These are phyloP conservation scores for Candida maris DNA, from an alignment of 805 yeast genomes.

Conservation along the genomic window DNA sequence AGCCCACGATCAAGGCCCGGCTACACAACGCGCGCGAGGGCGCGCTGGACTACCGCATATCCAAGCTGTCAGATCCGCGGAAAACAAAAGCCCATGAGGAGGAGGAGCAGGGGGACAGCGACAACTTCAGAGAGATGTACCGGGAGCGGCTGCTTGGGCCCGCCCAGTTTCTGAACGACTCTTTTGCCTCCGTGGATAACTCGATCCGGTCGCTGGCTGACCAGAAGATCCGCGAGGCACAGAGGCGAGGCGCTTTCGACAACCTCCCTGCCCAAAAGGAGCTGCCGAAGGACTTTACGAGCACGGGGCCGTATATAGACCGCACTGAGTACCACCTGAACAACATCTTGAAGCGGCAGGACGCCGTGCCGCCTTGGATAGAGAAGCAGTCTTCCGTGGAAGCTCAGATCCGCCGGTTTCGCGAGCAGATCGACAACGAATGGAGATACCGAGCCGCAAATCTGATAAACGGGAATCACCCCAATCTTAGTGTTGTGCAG, in stretches of 20 bases:
- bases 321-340: constrained; percentile 76
- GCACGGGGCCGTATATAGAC: constrained; percentile 55
- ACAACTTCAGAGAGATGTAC: constrained; percentile 56
- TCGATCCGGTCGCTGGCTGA: constrained; percentile 68
- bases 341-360: constrained; percentile 70
- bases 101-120: constrained; percentile 33
- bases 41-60: constrained; percentile 58
- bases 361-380: constrained; percentile 86
- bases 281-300: constrained; percentile 35
- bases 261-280: constrained; percentile 64
- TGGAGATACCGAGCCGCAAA: constrained; percentile 37
- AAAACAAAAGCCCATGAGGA: constrained; percentile 15
- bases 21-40: constrained; percentile 60
- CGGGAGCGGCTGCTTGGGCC: constrained; percentile 63
- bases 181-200: constrained; percentile 43
- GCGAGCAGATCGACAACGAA: constrained; percentile 39
- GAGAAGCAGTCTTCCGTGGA: constrained; percentile 66
- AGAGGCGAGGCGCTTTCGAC: constrained; percentile 64
- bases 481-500: constrained; percentile 17
- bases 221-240: constrained; percentile 70
- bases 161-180: constrained; percentile 40
- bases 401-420: constrained; percentile 42
- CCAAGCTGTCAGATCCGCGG: constrained; percentile 34
- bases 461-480: constrained; percentile 26
- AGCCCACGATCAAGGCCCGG: constrained; percentile 33